These are phyloP conservation scores for Fragaria ananassa DNA, from an alignment of 306 rosid genomes.

Conservation along the genomic window DNA sequence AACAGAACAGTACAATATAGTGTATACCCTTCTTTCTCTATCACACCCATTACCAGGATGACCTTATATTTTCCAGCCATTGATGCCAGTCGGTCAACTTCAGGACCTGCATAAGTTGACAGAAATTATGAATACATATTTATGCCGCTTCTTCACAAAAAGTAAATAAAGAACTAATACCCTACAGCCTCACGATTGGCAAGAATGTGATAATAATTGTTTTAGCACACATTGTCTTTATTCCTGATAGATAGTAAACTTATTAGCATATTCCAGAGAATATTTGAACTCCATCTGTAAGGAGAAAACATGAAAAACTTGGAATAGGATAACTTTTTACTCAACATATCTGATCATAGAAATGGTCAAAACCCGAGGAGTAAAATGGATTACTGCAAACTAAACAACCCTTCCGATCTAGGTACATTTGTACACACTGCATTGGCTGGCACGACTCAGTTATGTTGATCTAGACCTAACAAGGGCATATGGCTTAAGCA, in stretches of 20 bases:
- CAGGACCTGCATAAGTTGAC: constrained; percentile 59
- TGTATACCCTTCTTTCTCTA: constrained; percentile 92
- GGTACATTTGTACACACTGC: neutral
- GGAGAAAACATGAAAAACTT: neutral
- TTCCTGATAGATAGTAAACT: neutral
- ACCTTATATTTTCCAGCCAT: constrained; percentile 90
- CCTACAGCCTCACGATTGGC: neutral
- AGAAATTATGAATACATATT: neutral
- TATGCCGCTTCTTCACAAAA: neutral
- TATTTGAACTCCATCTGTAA: neutral
- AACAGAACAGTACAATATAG: constrained; percentile 79
- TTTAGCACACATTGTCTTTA: neutral
- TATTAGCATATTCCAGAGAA: neutral
- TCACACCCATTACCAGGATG: constrained; percentile 82
- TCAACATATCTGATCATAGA: neutral
- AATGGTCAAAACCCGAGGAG: neutral
- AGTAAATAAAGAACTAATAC: neutral
- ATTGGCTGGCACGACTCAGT: neutral
- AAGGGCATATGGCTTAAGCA: neutral
- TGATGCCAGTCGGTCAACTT: constrained; percentile 85
- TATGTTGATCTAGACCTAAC: neutral
- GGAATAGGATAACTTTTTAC: neutral
- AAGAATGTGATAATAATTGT: neutral
- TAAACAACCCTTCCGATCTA: neutral
- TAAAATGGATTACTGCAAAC: neutral